Percentiles rank a stretch among this genome's conserved stretches.
Evolutionary conservation across 2,329 filamentous ascomycete genomes (phyloP).

Genomic region (Aspergillus sp.): DNA sequence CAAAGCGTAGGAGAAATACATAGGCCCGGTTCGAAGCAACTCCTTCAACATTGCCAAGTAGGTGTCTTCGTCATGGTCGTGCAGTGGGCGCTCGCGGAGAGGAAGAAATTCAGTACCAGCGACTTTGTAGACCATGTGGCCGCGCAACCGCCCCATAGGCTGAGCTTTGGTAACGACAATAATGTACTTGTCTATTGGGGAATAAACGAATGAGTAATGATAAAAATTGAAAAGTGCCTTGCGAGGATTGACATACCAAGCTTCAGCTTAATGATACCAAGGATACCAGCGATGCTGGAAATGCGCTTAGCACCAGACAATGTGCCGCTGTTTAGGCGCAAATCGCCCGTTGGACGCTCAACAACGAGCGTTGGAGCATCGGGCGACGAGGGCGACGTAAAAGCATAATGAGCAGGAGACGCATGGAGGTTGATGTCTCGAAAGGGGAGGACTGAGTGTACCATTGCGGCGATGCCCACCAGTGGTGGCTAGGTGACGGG

Average conservation of each 20-base stretch:
- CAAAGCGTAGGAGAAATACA: slow-evolving; percentile 98
- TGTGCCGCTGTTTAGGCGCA: slow-evolving; percentile 79
- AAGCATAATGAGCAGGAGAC: slow-evolving; percentile 88
- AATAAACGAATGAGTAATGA: slow-evolving; percentile 20
- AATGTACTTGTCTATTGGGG: slow-evolving; percentile 77
- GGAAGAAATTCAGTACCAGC: slow-evolving; percentile 89
- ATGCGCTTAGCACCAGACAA: slow-evolving; percentile 77
- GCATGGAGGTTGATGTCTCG: slow-evolving; percentile 97
- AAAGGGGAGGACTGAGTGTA: slow-evolving; percentile 63
- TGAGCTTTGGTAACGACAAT: slow-evolving; percentile 94
- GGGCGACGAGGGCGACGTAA: slow-evolving; percentile 91
- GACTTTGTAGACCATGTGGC: slow-evolving; percentile 95
- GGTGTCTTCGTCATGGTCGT: slow-evolving; percentile 90
- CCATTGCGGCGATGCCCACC: slow-evolving; percentile 27
- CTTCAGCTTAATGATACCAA: slow-evolving; percentile 90
- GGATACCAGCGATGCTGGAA: slow-evolving; percentile 89
- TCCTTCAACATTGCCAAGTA: slow-evolving; percentile 81
- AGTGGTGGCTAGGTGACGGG: slow-evolving; percentile 29
- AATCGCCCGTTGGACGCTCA: slow-evolving; percentile 87
- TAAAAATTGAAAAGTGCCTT: background rate
- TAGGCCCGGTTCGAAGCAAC: slow-evolving; percentile 77
- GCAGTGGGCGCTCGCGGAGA: slow-evolving; percentile 85
- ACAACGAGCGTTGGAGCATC: slow-evolving; percentile 84
- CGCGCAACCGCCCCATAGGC: slow-evolving; percentile 85
- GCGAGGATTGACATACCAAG: slow-evolving; percentile 63